Conservation (phyloP, 495 filamentous ascomycete species). For the Neurospora sublineolata region DNA sequence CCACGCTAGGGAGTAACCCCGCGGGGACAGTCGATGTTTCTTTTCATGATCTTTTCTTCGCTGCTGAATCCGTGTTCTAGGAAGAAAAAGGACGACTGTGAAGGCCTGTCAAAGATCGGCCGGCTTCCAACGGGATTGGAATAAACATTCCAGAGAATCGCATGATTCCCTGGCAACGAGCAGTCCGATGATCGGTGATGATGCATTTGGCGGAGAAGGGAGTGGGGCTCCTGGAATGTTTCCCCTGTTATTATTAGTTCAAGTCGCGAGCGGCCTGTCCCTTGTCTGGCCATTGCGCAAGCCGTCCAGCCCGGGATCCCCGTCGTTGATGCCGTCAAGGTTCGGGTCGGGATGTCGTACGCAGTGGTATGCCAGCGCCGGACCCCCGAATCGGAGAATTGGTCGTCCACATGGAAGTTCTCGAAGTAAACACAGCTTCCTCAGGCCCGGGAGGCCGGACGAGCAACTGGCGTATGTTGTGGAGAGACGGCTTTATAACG, state of each 20-base stretch:
- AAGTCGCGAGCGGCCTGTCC: neutral
- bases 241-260: neutral
- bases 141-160: neutral
- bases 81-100: neutral
- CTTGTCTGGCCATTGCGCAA: neutral
- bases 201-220: neutral
- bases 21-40: neutral
- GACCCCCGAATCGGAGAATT: neutral
- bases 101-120: neutral
- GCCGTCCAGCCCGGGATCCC: neutral
- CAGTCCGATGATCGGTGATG: neutral
- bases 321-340: neutral
- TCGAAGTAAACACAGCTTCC: neutral
- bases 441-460: neutral
- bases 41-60: neutral
- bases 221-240: neutral
- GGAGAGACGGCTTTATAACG: neutral
- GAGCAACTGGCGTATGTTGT: neutral
- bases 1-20: neutral
- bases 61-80: neutral
- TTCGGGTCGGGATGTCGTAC: neutral
- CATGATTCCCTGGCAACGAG: neutral
- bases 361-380: neutral
- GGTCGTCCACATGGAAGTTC: neutral
- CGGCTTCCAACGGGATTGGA: neutral